Evolutionary conservation across 2,329 filamentous ascomycete genomes (phyloP), one percentile per base, ranked within the genome.

Genomic region (Pseudogymnoascus verrucosus): DNA sequence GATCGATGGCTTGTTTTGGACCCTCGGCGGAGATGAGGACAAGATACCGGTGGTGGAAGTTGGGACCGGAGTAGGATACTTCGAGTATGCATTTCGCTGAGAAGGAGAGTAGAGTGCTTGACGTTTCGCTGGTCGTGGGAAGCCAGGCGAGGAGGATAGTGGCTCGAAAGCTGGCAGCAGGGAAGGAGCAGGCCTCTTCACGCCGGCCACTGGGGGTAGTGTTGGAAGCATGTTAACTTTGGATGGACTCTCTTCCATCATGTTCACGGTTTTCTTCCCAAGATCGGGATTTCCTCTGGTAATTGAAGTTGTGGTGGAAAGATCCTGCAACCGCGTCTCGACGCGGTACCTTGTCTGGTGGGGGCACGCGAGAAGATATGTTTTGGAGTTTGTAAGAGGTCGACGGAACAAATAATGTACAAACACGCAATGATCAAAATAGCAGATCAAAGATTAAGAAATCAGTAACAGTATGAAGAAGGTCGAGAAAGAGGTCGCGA

Each of bases 1-100:
- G 40, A 87, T 71, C 63, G 70, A 76, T 23, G 83, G 80, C 72
- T 84, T 74, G 76, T 68, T 71, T 70, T 74, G 78, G 70, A 76
- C 77, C 71, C 74, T 82, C 64, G 89, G 88, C 59, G 93, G 93
- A 63, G 93, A 96, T 59, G 91, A 96, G 39, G 90, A 91, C 69
- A 96, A 80, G 70, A 97, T 91, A 71, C 90, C 91, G 54, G 93
- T 96, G 69, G 91, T 96, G 3, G 95, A 98, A 4, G 93, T 97
- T 19, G 93, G 93, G 66, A 96, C 84, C 1, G 95, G 95, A 2
- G 95, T 98, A 44, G 95, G 95, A 78, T 98, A 98, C 72, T 89
- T 91, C 16, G 66, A 51, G 60, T 69, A 72, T 62, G 66, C 64
- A 63, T 72, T 68, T 64, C 67, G 72, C 69, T 73, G 72, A 19